These are phyloP conservation scores for Botrytis cinerea DNA, from an alignment of 2,329 filamentous ascomycete species.

Conservation along the genomic window DNA sequence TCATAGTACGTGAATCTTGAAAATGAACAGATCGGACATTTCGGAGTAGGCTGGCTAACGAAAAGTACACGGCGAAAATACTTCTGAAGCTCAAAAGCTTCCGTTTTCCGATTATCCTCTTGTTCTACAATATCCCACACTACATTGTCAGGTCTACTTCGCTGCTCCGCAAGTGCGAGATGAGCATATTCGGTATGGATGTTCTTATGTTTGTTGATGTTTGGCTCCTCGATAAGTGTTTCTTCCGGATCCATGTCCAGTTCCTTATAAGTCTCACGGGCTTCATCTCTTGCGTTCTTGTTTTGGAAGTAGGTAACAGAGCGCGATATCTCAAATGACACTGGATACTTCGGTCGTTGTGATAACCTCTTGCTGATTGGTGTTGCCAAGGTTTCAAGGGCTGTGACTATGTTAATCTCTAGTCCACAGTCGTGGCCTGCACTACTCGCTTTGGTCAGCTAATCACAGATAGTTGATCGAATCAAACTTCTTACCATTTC, in stretches of 20 bases:
- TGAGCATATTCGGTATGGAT: slow-evolving; percentile 1
- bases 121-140: neutral
- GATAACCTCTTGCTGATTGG: neutral
- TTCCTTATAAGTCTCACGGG: neutral
- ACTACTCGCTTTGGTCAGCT: neutral
- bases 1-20: neutral
- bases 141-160: neutral
- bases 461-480: neutral
- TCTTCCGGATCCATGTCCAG: neutral
- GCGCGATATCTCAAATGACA: neutral
- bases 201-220: neutral
- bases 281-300: neutral
- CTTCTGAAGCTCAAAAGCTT: neutral
- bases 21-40: slow-evolving; percentile 1
- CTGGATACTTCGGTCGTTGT: neutral
- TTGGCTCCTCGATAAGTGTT: neutral
- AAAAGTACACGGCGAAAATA: neutral
- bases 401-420: neutral
- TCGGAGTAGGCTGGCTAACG: neutral
- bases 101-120: neutral
- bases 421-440: slow-evolving; percentile 1
- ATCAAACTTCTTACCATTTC: neutral
- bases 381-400: neutral
- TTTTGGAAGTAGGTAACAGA: neutral
- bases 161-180: neutral